These are phyloP conservation scores for Hevea brasiliensis DNA, from an alignment of 345 rosid species.

Conservation along the genomic window DNA sequence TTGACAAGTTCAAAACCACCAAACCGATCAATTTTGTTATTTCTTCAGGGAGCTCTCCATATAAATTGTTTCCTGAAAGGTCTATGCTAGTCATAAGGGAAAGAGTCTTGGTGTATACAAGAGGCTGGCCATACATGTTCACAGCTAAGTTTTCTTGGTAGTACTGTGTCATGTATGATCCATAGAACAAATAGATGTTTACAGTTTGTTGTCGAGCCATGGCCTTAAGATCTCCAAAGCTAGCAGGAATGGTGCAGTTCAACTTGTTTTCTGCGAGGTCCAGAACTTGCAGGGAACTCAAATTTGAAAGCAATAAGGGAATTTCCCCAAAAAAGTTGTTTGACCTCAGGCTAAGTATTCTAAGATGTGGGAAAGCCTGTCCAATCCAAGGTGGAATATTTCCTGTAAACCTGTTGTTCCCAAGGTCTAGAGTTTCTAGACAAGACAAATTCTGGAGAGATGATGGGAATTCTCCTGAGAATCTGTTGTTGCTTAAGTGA, in stretches of 20 bases:
- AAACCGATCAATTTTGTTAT: conserved; percentile 38
- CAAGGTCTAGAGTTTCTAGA: conserved; percentile 39
- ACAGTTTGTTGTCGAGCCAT: conserved; percentile 29
- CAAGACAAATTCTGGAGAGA: conserved; percentile 33
- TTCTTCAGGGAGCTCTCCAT: conserved; percentile 38
- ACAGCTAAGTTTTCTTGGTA: conserved; percentile 38
- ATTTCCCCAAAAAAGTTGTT: conserved; percentile 18
- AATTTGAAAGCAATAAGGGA: conserved; percentile 9
- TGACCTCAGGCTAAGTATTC: conserved; percentile 19
- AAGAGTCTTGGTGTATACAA: conserved; percentile 39
- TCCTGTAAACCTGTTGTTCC: conserved; percentile 35
- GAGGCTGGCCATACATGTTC: conserved; percentile 25
- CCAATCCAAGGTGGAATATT: conserved; percentile 36
- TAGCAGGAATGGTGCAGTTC: conserved; percentile 36
- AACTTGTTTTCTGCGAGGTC: conserved; percentile 45
- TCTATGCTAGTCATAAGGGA: conserved; percentile 46
- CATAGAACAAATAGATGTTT: conserved; percentile 32
- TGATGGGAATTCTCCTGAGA: conserved; percentile 15
- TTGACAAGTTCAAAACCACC: conserved; percentile 39
- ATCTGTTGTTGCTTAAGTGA: conserved; percentile 13
- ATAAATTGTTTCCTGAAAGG: conserved; percentile 38
- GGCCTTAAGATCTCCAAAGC: conserved; percentile 40
- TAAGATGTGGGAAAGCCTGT: conserved; percentile 1
- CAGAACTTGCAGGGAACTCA: conserved; percentile 42
- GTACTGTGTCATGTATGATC: conserved; percentile 27